Evolutionary conservation across 208 protist genomes (phyloP).

Genomic region (Leishmania major): DNA sequence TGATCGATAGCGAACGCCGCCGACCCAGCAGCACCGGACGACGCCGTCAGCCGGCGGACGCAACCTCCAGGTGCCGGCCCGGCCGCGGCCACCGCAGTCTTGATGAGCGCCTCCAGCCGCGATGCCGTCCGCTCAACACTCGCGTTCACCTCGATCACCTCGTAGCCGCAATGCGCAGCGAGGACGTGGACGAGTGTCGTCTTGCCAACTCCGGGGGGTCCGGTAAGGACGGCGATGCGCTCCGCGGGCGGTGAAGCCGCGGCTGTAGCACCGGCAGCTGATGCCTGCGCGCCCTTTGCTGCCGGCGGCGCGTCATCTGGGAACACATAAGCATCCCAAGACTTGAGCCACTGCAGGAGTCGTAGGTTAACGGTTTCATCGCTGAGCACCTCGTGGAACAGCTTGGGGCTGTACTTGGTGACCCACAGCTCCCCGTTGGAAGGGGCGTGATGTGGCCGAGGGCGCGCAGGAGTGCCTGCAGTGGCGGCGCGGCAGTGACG

Average conservation of each 20-base stretch:
- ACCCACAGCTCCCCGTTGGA: constrained; percentile 59
- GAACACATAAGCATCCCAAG: constrained; percentile 82
- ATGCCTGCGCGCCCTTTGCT: not conserved
- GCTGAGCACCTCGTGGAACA: constrained; percentile 82
- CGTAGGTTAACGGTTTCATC: constrained; percentile 80
- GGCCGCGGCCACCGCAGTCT: constrained; percentile 51
- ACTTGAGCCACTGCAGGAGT: constrained; percentile 84
- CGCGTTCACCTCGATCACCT: constrained; percentile 96
- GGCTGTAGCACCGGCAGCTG: not conserved
- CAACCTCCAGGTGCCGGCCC: constrained; percentile 30
- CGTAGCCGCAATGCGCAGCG: constrained; percentile 93
- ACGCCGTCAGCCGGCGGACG: not conserved
- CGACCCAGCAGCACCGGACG: not conserved
- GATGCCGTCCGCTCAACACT: constrained; percentile 86
- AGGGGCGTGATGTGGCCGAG: not conserved
- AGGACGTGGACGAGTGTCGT: constrained; percentile 96
- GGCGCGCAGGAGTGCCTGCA: not conserved
- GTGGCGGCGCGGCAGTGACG: not conserved
- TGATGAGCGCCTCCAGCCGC: constrained; percentile 69
- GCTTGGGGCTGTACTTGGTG: constrained; percentile 69
- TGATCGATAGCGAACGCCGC: not conserved
- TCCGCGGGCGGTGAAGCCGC: constrained; percentile 50
- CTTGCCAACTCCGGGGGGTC: constrained; percentile 96
- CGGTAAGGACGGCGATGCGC: constrained; percentile 82
- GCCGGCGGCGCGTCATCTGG: constrained; percentile 5